A percentile compares a stretch with the other conserved stretches of the same genome.
Evolutionary conservation across 177 flowering plant genomes (phyloP).

Genomic region (Vitis hybrid): DNA sequence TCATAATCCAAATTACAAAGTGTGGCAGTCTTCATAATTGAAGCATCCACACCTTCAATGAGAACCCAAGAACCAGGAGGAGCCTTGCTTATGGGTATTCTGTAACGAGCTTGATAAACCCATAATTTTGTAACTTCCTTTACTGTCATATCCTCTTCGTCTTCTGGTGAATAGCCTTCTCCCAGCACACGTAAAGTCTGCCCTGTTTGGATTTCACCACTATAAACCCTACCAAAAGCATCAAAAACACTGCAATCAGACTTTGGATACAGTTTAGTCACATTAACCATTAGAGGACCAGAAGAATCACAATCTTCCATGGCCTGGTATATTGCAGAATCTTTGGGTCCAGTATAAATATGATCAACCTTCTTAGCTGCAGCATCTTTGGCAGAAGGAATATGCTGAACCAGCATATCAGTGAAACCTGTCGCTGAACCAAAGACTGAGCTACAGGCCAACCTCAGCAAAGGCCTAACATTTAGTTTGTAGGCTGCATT

Average conservation of each 20-base stretch:
- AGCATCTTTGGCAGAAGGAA: slow-evolving; percentile 91
- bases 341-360: slow-evolving; percentile 81
- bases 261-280: slow-evolving; percentile 95
- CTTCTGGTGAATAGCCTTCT: slow-evolving; percentile 99
- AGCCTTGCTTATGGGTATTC: slow-evolving; percentile 88
- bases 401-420: slow-evolving; percentile 93
- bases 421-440: slow-evolving; percentile 97
- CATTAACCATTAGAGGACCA: slow-evolving; percentile 94
- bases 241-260: slow-evolving; percentile 98
- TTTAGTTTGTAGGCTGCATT: slow-evolving; percentile 90
- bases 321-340: slow-evolving; percentile 55
- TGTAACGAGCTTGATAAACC: slow-evolving; percentile 96
- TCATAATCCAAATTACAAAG: slow-evolving; percentile 78
- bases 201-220: slow-evolving; percentile 92
- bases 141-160: slow-evolving; percentile 96
- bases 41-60: slow-evolving; percentile 99
- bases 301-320: slow-evolving; percentile 84
- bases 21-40: slow-evolving; percentile 98
- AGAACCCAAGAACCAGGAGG: slow-evolving; percentile 99
- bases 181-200: slow-evolving; percentile 91
- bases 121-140: slow-evolving; percentile 96
- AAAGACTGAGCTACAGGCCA: slow-evolving; percentile 97
- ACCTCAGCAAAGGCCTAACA: slow-evolving; percentile 86
- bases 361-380: slow-evolving; percentile 84
- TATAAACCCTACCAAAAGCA: slow-evolving; percentile 97